Percentiles rank a stretch among this genome's conserved stretches.
Conservation (phyloP, 2,329 filamentous ascomycete genomes). For the Monilinia vaccinii-corymbosi region DNA sequence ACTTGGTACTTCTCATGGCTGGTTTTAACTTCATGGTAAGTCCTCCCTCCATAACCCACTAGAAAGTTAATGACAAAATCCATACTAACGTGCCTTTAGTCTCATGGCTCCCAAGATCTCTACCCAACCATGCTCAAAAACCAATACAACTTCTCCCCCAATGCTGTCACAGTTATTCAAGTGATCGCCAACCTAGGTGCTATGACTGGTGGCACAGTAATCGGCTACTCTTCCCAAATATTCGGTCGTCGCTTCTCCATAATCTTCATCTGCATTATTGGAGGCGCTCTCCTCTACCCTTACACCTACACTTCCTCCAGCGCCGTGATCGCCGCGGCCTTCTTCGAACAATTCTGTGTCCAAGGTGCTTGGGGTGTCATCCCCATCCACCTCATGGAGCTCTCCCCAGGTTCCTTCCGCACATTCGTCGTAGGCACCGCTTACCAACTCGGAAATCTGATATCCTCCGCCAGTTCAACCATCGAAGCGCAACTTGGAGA, state of each 20-base stretch:
- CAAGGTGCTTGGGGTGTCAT: slow-evolving; percentile 71
- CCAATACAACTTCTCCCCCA: slow-evolving; percentile 37
- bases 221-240: slow-evolving; percentile 61
- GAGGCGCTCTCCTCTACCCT: slow-evolving; percentile 73
- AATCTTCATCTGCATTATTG: slow-evolving; percentile 52
- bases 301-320: slow-evolving; percentile 61
- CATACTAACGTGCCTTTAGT: slow-evolving; percentile 21
- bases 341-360: slow-evolving; percentile 75
- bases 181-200: slow-evolving; percentile 65
- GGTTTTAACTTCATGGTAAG: slow-evolving; percentile 88
- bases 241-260: slow-evolving; percentile 62
- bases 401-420: slow-evolving; percentile 61
- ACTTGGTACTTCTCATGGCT: slow-evolving; percentile 79
- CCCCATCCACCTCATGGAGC: slow-evolving; percentile 65
- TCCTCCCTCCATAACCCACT: slow-evolving; percentile 36
- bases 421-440: slow-evolving; percentile 62
- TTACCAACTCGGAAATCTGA: slow-evolving; percentile 70
- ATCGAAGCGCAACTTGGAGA: slow-evolving; percentile 71
- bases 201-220: slow-evolving; percentile 55
- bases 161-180: slow-evolving; percentile 55
- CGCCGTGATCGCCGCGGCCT: slow-evolving; percentile 66
- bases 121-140: slow-evolving; percentile 52
- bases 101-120: slow-evolving; percentile 37
- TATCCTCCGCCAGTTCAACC: slow-evolving; percentile 62
- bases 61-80: background rate